A percentile compares a stretch with the other conserved stretches of the same genome.
Conservation (phyloP, 176 grass and related monocot genomes). For the Oryza meyeriana region DNA sequence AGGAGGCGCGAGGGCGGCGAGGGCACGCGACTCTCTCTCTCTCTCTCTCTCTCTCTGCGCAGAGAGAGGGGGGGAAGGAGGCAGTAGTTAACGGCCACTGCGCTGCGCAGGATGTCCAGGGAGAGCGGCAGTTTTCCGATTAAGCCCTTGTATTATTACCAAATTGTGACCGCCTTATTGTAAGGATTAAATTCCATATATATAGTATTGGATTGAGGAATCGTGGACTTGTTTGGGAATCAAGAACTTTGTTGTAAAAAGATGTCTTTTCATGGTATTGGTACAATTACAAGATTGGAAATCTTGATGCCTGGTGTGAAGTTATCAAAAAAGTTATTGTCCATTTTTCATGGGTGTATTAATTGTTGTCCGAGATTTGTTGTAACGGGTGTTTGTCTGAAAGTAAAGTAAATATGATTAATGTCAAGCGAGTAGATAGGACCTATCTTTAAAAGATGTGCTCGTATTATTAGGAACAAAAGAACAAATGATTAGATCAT, state of each 20-base stretch:
- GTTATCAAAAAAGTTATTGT: neutral
- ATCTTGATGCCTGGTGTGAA: neutral
- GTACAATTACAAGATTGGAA: neutral
- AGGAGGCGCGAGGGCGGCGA: conserved; percentile 31
- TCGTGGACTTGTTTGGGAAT: neutral
- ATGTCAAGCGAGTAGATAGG: too few species aligned
- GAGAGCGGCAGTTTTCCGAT: neutral
- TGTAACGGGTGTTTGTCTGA: neutral
- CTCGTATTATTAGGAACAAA: neutral
- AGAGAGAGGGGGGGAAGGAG: neutral
- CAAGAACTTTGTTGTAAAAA: neutral
- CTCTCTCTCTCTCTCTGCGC: neutral
- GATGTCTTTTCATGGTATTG: neutral
- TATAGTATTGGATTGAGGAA: neutral
- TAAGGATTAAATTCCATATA: neutral
- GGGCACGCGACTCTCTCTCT: neutral
- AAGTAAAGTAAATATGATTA: too few species aligned
- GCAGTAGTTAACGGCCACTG: conserved; percentile 47
- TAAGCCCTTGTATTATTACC: neutral
- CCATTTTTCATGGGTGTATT: neutral
- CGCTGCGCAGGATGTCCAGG: neutral
- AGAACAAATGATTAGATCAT: too few species aligned
- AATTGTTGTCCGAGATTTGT: neutral
- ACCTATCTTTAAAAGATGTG: too few species aligned
- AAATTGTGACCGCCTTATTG: neutral